phyloP scores from a whole-genome alignment of 2,329 filamentous ascomycete genomes.

The Pyricularia sp. region DNA sequence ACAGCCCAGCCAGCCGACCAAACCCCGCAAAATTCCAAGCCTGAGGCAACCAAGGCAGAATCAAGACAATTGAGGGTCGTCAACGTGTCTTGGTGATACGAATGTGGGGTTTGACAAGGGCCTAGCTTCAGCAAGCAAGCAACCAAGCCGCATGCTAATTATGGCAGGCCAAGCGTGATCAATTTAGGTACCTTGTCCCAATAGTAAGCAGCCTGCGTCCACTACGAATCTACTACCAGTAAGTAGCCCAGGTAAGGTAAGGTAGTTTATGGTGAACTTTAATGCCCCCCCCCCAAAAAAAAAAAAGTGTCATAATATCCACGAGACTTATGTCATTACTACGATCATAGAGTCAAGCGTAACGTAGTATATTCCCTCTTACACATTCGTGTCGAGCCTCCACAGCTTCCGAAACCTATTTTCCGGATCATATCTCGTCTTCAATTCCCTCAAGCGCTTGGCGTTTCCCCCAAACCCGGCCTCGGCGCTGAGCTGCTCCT shows the following conservation, averaged over 20 bases:
- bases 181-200: not conserved
- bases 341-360: too few relatives aligned
- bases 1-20: not conserved
- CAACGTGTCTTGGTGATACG: not conserved
- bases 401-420: slow-evolving; percentile 2
- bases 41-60: not conserved
- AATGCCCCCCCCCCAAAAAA: too few relatives aligned
- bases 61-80: not conserved
- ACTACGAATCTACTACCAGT: not conserved
- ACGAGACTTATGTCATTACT: slow-evolving; percentile 3
- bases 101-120: not conserved
- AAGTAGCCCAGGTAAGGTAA: too few relatives aligned
- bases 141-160: not conserved
- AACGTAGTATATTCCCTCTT: not conserved
- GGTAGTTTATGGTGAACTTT: not conserved
- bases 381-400: not conserved
- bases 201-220: not conserved
- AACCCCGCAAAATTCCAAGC: not conserved
- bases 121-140: not conserved
- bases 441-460: not conserved
- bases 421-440: slow-evolving; percentile 1
- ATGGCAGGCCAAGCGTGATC: not conserved
- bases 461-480: slow-evolving; percentile 2
- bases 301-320: not conserved
- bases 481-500: slow-evolving; percentile 1